Percentiles rank a stretch among this genome's conserved stretches.
phyloP scores from a whole-genome alignment of 2,329 filamentous ascomycete genomes.

The Sporothrix phasma region DNA sequence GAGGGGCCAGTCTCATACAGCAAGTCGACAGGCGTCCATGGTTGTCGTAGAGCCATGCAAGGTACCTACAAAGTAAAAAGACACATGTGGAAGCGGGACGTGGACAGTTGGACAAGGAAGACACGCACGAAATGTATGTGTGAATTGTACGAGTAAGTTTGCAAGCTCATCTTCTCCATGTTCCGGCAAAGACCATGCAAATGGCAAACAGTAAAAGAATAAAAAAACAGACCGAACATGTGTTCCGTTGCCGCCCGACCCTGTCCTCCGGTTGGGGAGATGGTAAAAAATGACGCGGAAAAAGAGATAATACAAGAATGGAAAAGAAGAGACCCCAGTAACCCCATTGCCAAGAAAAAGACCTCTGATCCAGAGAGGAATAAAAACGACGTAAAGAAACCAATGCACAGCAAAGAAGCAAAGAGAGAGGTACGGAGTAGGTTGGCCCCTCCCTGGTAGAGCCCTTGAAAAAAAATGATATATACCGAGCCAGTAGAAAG shows the following conservation, averaged over 20 bases:
- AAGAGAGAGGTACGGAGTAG: not conserved
- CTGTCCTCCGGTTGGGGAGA: not conserved
- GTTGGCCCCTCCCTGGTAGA: not conserved
- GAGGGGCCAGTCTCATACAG: not conserved
- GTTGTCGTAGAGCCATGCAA: not conserved
- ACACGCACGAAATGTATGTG: not conserved
- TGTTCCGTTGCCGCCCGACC: not conserved
- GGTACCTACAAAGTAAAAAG: not conserved
- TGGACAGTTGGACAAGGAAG: no score
- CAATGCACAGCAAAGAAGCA: no score
- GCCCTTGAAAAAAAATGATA: not conserved
- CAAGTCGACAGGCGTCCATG: not conserved
- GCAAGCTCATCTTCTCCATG: not conserved
- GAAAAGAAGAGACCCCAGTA: slow-evolving; percentile 17
- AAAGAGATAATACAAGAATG: slow-evolving; percentile 13
- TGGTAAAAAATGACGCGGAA: slow-evolving; percentile 5
- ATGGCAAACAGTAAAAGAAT: not conserved
- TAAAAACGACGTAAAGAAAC: no score
- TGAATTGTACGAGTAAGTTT: not conserved
- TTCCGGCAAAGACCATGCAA: not conserved
- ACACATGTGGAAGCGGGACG: not conserved
- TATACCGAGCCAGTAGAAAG: not conserved
- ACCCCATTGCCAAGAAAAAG: no score
- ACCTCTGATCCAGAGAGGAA: no score
- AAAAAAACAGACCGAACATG: not conserved